Evolutionary conservation across 2,329 filamentous ascomycete genomes (phyloP).

Genomic region (Talaromyces sp.): DNA sequence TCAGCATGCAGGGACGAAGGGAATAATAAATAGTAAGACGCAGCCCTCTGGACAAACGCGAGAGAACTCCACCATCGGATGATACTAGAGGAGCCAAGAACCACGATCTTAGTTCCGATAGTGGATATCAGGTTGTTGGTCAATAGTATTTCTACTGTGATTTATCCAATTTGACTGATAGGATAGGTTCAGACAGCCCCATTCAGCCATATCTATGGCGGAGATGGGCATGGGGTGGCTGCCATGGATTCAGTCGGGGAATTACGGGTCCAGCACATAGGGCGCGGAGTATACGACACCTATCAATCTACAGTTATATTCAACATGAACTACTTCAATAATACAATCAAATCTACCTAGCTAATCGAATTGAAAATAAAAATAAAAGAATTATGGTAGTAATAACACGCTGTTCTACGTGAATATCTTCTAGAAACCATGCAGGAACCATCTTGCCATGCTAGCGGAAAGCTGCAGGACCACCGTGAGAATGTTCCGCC

Average conservation of each 20-base stretch:
- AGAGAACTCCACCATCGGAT: conserved; percentile 25
- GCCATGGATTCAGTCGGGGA: conserved; percentile 18
- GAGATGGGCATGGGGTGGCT: conserved; percentile 6
- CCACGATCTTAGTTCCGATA: conserved; percentile 28
- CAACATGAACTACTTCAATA: neutral
- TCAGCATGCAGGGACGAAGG: conserved; percentile 25
- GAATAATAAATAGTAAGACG: conserved; percentile 25
- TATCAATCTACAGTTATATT: neutral
- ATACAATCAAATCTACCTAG: too few species aligned
- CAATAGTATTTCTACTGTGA: conserved; percentile 28
- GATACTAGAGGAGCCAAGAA: conserved; percentile 22
- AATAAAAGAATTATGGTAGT: too few species aligned
- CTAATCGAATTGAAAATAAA: too few species aligned
- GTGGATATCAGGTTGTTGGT: conserved; percentile 22
- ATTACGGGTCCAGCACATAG: conserved; percentile 21
- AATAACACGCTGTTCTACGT: too few species aligned
- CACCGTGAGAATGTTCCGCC: neutral
- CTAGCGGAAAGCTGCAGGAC: neutral
- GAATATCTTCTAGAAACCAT: neutral
- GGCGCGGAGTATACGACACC: neutral
- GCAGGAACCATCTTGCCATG: neutral
- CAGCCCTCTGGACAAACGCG: conserved; percentile 14
- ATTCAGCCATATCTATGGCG: conserved; percentile 16
- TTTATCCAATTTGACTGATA: conserved; percentile 24
- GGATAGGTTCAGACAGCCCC: conserved; percentile 20